Conservation (phyloP, 805 yeast genomes). For the Saccharomycopsis sp. region DNA sequence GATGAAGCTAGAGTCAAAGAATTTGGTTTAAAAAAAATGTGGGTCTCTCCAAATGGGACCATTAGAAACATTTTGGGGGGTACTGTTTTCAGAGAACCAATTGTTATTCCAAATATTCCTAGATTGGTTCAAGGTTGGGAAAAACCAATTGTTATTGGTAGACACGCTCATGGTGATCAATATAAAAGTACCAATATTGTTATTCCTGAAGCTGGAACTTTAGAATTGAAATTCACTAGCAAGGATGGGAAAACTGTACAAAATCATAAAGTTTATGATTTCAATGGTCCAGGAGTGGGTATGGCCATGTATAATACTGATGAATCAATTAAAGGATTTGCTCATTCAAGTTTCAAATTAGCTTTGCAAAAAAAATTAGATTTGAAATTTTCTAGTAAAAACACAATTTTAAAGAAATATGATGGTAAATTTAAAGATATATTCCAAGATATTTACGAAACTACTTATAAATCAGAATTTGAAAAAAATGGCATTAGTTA, state of each 20-base stretch:
- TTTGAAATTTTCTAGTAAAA: conserved; percentile 82
- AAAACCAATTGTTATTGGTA: conserved; percentile 90
- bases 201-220: conserved; percentile 67
- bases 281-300: conserved; percentile 62
- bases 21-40: conserved; percentile 86
- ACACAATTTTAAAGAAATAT: conserved; percentile 86
- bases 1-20: conserved; percentile 93
- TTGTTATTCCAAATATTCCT: conserved; percentile 82
- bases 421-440: conserved; percentile 95
- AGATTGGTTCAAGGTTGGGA: conserved; percentile 88
- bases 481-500: conserved; percentile 84
- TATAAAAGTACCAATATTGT: conserved; percentile 86
- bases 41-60: conserved; percentile 96
- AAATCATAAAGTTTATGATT: conserved; percentile 57
- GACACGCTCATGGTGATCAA: conserved; percentile 97
- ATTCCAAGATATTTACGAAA: conserved; percentile 70
- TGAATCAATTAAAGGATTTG: conserved; percentile 82
- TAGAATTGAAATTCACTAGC: conserved; percentile 71
- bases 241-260: conserved; percentile 43
- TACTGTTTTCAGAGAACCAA: conserved; percentile 94
- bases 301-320: conserved; percentile 94
- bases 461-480: conserved; percentile 57
- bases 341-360: conserved; percentile 83
- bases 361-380: conserved; percentile 74
- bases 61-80: conserved; percentile 94